Base-by-base conservation (phyloP, 2,329 filamentous ascomycete species). In the Drechmeria coniospora region DNA sequence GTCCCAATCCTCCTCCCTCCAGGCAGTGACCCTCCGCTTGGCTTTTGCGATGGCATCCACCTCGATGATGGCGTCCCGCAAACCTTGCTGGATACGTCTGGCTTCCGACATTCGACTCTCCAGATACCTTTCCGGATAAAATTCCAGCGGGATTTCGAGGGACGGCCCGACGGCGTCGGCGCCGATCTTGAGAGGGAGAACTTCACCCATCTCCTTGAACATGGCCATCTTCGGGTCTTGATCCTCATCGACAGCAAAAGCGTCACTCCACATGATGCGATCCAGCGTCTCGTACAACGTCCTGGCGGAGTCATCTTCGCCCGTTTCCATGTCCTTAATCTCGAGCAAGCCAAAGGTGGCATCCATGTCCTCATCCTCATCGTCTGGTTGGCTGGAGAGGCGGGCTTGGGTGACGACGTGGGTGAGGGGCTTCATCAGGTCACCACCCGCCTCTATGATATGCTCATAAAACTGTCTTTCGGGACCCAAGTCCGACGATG, bases 51-150 rank as follows among this genome's bases (percentile, higher is more conserved):
- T 30, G 9, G 30, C 41, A 5, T 30, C 25, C 22, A 47, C 38
- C 8, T 37, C 42, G 17, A 35, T 38, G 28, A 51, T 53, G 4
- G 46, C 50, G 12, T 50, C 40, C 21, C 42, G 43, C 47, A 45
- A 53, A 2, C 42, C 51, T 9, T 34, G 32, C 33, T 61, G 58
- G 23, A 68, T 63, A 6, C 54, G 50, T 7, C 56, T 35, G 10
- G 65, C 60, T 28, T 63, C 57, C 8, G 61, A 49, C 30, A 57
- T 59, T 10, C 58, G 55, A 8, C 39, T 45, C 26, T 51, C 47
- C 28, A 66, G 44, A 32, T 70, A 72, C n/a, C 56, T 59, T 42
- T 71, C 66, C 1, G 63, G 59, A 36, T 67, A 70, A 34, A 68
- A 58, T 9, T 59, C 46, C 23, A 50, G 46, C 5, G 67, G 67